Evolutionary conservation across 305 asterid genomes (phyloP).

Genomic region (Fraxinus latifolia): DNA sequence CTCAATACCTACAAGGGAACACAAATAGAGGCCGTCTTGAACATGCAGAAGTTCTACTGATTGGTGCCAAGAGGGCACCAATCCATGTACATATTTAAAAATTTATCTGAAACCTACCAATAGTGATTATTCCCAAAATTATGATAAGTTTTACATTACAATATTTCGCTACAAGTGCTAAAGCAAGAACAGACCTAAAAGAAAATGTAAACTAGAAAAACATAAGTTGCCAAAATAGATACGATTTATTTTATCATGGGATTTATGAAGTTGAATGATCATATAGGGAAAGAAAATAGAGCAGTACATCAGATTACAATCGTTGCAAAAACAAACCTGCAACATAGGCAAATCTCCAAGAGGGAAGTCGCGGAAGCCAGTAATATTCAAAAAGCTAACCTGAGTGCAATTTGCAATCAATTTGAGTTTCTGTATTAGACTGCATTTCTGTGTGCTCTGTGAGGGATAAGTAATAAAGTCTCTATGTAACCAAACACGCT

Average conservation of each 20-base stretch:
- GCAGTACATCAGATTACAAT: neutral
- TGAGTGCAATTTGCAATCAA: slow-evolving; percentile 28
- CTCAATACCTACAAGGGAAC: slow-evolving; percentile 57
- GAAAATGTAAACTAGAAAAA: neutral
- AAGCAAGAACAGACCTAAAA: neutral
- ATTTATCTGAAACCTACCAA: neutral
- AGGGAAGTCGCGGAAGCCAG: slow-evolving; percentile 95
- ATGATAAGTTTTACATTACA: neutral
- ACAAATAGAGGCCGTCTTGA: slow-evolving; percentile 14
- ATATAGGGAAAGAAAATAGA: slow-evolving; percentile 8
- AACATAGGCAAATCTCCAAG: slow-evolving; percentile 93
- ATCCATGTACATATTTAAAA: neutral
- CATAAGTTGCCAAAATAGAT: neutral
- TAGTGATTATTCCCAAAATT: neutral
- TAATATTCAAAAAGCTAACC: slow-evolving; percentile 89
- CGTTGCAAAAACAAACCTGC: slow-evolving; percentile 49
- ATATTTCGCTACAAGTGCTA: neutral
- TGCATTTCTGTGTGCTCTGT: neutral
- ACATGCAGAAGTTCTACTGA: neutral
- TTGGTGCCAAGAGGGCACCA: neutral
- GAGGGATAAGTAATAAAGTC: neutral
- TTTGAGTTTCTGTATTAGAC: neutral
- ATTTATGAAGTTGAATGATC: neutral
- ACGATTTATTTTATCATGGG: neutral
- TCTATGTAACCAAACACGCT: neutral